phyloP scores from a whole-genome alignment of 371 early-diverging fungal genomes.

The Syncephalis fuscata region DNA sequence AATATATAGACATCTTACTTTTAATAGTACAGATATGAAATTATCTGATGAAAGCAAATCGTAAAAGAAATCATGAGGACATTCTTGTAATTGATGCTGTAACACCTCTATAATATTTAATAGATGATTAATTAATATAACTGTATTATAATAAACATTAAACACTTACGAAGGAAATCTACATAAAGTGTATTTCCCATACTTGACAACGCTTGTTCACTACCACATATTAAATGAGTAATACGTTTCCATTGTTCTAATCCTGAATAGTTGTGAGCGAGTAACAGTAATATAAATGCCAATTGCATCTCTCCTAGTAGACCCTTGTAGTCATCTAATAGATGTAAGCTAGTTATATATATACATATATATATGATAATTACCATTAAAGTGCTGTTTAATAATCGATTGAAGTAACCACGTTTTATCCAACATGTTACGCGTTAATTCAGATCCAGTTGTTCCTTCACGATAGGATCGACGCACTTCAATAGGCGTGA shows the following conservation, averaged over 20 bases:
- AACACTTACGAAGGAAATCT: conserved; percentile 38
- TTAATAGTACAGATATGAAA: conserved; percentile 35
- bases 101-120: conserved; percentile 23
- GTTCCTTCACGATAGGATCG: conserved; percentile 66
- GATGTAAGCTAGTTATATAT: neutral
- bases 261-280: conserved; percentile 72
- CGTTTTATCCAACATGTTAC: conserved; percentile 80
- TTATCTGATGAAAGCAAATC: conserved; percentile 54
- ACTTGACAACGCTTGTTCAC: conserved; percentile 33
- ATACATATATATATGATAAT: neutral
- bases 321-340: conserved; percentile 12
- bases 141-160: neutral
- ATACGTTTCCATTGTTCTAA: conserved; percentile 81
- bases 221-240: conserved; percentile 47
- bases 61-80: conserved; percentile 64
- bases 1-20: conserved; percentile 13
- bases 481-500: conserved; percentile 55
- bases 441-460: conserved; percentile 46
- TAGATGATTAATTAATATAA: neutral
- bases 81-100: conserved; percentile 46
- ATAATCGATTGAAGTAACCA: conserved; percentile 37
- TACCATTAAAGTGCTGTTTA: neutral
- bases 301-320: conserved; percentile 71
- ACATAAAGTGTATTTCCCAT: conserved; percentile 16
- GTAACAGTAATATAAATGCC: conserved; percentile 57